Base-by-base conservation (phyloP, 352 stramenopile species). In the Phytopythium mirpurense region DNA sequence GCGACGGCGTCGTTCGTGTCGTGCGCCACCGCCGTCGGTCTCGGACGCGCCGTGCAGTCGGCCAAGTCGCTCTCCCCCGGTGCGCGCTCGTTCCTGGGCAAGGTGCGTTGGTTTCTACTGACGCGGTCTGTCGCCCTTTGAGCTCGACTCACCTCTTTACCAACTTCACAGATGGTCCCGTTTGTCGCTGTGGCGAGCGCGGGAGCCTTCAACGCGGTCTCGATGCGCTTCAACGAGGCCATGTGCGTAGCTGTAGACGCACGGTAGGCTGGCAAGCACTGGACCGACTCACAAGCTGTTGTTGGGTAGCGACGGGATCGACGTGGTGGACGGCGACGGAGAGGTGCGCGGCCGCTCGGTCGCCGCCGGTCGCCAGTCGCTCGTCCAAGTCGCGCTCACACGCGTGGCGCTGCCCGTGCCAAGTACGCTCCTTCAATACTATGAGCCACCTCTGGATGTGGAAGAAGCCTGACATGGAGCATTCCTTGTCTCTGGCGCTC, bases 141-240 rank as follows among this genome's bases (percentile, higher is more conserved):
- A 21, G 2, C 35, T 14, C 4, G 5, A 46, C 8, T 31, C 23
- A 27, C 12, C 38, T 3, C 18, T 47, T 47, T n/a, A n/a, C n/a
- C n/a, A n/a, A n/a, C n/a, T 21, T 15, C 27, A 36, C 60, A 93
- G 83, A 90, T 79, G 26, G 82, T 95, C 31, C 86, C 86, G 16
- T 95, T 93, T 55, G 62, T 93, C 27, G 83, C 86, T 19, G 86
- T 95, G 1, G 82, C 80, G 0, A 88, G 78, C 32, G 86, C 86
- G 19, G 86, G 86, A 59, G 82, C 77, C 14, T 91, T 90, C 59
- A 94, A 95, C 55, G 83, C 80, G 18, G 83, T 93, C n/a, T 90
- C 83, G 0, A 93, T 93, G 80, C 79, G 86, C n/a, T 84, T 89
- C 50, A 90, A 89, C 45, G 86, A 95, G 65, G 83, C 84, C 58